Conservation (phyloP, 2,329 filamentous ascomycete species). For the Polychaeton citri region DNA sequence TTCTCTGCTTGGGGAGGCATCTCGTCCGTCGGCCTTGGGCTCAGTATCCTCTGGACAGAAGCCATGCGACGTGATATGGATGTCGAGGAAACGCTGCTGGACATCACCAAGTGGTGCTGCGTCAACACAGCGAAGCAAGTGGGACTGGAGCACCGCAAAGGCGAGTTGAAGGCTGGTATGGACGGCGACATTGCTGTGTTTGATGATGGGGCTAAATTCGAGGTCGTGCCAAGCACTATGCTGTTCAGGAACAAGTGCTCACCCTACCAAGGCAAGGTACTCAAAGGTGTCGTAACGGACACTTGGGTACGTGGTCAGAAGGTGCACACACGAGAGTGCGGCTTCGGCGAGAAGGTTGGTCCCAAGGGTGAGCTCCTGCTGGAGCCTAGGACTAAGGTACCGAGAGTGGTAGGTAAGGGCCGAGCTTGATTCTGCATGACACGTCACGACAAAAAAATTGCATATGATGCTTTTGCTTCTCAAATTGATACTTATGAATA, state of each 20-base stretch:
- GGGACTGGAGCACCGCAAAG: conserved; percentile 68
- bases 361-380: conserved; percentile 39
- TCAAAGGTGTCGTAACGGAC: conserved; percentile 67
- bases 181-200: conserved; percentile 90
- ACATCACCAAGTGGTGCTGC: conserved; percentile 77
- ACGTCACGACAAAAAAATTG: no score
- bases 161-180: conserved; percentile 65
- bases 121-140: conserved; percentile 80
- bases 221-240: conserved; percentile 60
- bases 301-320: conserved; percentile 70
- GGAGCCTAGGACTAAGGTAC: conserved; percentile 28
- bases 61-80: conserved; percentile 46
- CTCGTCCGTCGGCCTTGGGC: conserved; percentile 78
- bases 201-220: conserved; percentile 69
- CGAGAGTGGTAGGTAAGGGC: background rate
- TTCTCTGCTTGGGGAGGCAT: conserved; percentile 96
- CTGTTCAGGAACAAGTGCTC: conserved; percentile 88
- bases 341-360: conserved; percentile 46
- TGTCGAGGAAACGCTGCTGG: conserved; percentile 46
- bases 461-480: no score
- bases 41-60: conserved; percentile 81
- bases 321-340: conserved; percentile 57
- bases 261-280: conserved; percentile 70
- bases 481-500: no score
- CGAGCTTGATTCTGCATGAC: no score